Evolutionary conservation across 176 grass and related monocot species (phyloP).

Genomic region (Tuctoria greenei): DNA sequence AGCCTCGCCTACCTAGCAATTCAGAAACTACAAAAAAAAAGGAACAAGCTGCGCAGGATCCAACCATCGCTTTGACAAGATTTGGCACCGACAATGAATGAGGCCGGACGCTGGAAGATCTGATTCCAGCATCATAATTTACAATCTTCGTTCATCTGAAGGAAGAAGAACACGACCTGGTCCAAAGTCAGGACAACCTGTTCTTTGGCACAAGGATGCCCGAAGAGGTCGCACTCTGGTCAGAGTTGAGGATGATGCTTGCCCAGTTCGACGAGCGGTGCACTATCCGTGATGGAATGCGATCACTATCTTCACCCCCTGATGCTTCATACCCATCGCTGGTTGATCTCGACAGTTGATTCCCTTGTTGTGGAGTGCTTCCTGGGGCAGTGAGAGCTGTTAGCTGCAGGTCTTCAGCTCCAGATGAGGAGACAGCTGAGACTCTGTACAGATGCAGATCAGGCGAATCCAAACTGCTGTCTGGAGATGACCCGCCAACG

Average conservation of each 20-base stretch:
- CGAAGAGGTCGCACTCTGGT: conserved; percentile 45
- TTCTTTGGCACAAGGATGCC: conserved; percentile 38
- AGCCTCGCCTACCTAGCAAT: conserved; percentile 16
- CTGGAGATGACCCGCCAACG: conserved; percentile 66
- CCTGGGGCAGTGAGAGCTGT: conserved; percentile 43
- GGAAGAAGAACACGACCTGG: conserved; percentile 26
- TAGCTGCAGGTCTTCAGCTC: conserved; percentile 68
- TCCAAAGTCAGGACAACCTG: conserved; percentile 38
- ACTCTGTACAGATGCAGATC: conserved; percentile 81
- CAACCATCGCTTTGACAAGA: conserved; percentile 22
- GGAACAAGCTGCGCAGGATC: conserved; percentile 1
- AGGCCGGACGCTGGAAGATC: conserved; percentile 9
- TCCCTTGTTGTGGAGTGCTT: conserved; percentile 56
- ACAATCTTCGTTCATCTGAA: conserved; percentile 44
- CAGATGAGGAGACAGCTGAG: conserved; percentile 73
- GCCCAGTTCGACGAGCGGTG: conserved; percentile 95
- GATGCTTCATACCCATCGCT: conserved; percentile 99
- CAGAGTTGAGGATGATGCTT: conserved; percentile 55
- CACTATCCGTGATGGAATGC: conserved; percentile 89
- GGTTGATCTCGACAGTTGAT: conserved; percentile 77
- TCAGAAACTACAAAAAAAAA: conserved; percentile 19
- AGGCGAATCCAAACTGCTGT: conserved; percentile 93
- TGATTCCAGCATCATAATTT: conserved; percentile 24
- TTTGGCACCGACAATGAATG: conserved; percentile 4
- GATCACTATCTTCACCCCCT: conserved; percentile 94